phyloP scores from a whole-genome alignment of 2,329 filamentous ascomycete genomes.

The Geosmithia morbida region DNA sequence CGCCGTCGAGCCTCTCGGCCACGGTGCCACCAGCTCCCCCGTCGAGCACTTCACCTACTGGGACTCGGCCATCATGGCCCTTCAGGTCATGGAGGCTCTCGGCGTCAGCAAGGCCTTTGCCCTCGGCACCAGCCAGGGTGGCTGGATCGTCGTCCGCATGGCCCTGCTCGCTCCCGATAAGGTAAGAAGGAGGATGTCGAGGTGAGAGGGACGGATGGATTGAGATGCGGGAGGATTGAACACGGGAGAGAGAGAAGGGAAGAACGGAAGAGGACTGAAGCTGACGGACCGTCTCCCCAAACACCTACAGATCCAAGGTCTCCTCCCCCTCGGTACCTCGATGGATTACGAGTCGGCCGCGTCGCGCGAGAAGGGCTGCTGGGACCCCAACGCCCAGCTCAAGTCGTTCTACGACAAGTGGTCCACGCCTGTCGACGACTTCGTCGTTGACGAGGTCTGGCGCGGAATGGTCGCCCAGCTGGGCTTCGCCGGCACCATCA shows the following conservation, averaged over 20 bases:
- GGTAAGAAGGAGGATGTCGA: too few species aligned
- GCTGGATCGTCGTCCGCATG: constrained; percentile 35
- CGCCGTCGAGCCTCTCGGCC: constrained; percentile 37
- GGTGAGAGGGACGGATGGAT: too few species aligned
- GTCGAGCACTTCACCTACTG: constrained; percentile 38
- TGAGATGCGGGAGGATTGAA: too few species aligned
- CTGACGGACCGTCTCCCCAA: too few species aligned
- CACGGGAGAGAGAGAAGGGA: neutral
- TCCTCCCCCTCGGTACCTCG: constrained; percentile 33
- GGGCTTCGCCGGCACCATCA: constrained; percentile 27
- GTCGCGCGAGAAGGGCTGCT: constrained; percentile 30
- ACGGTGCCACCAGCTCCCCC: constrained; percentile 26
- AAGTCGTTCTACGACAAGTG: constrained; percentile 26
- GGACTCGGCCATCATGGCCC: constrained; percentile 37
- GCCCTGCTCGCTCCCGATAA: constrained; percentile 32
- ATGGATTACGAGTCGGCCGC: constrained; percentile 36
- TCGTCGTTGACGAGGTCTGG: constrained; percentile 30
- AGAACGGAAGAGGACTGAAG: neutral
- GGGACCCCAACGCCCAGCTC: constrained; percentile 29
- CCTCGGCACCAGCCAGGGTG: constrained; percentile 36
- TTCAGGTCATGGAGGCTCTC: constrained; percentile 39
- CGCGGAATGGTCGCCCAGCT: constrained; percentile 26
- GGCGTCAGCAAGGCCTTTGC: constrained; percentile 31
- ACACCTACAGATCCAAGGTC: constrained; percentile 29
- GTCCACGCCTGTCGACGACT: constrained; percentile 24